phyloP scores from a whole-genome alignment of 1,284 basidiomycete genomes.

The Marasmius fiardii region DNA sequence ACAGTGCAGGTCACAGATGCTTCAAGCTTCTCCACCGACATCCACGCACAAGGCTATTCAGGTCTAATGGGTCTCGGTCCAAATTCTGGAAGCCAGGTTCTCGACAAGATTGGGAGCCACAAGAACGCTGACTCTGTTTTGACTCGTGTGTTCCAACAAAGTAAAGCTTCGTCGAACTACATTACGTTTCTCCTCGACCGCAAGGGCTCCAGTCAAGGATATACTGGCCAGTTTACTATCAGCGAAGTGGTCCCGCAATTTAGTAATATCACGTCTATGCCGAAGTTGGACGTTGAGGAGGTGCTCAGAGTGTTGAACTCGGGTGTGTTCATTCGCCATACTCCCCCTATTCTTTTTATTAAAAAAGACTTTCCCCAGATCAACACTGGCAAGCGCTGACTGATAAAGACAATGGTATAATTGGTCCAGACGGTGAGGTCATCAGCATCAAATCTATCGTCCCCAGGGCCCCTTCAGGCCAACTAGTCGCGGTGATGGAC shows the following conservation, averaged over 20 bases:
- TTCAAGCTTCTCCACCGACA: conserved; percentile 62
- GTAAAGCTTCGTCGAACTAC: conserved; percentile 54
- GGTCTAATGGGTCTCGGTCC: conserved; percentile 75
- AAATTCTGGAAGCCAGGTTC: conserved; percentile 65
- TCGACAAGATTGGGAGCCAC: conserved; percentile 45
- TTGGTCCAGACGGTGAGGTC: conserved; percentile 67
- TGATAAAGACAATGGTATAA: conserved; percentile 56
- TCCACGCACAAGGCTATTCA: conserved; percentile 58
- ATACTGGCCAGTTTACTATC: conserved; percentile 58
- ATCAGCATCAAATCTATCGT: conserved; percentile 65
- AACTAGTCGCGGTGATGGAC: conserved; percentile 71
- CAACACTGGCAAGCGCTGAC: conserved; percentile 79
- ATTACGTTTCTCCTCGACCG: conserved; percentile 69
- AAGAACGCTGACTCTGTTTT: conserved; percentile 52
- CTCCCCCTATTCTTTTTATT: neutral
- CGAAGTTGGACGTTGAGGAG: conserved; percentile 63
- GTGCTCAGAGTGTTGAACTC: conserved; percentile 51
- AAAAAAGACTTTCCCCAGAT: conserved; percentile 32
- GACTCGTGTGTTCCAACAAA: conserved; percentile 57
- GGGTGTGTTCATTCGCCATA: conserved; percentile 22
- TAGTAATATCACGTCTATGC: conserved; percentile 57
- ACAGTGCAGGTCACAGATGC: conserved; percentile 65
- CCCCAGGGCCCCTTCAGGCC: conserved; percentile 55
- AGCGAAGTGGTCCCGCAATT: conserved; percentile 55
- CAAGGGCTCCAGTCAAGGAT: conserved; percentile 40